phyloP scores from a whole-genome alignment of 2,329 filamentous ascomycete genomes.

The Sporothrix globosa region DNA sequence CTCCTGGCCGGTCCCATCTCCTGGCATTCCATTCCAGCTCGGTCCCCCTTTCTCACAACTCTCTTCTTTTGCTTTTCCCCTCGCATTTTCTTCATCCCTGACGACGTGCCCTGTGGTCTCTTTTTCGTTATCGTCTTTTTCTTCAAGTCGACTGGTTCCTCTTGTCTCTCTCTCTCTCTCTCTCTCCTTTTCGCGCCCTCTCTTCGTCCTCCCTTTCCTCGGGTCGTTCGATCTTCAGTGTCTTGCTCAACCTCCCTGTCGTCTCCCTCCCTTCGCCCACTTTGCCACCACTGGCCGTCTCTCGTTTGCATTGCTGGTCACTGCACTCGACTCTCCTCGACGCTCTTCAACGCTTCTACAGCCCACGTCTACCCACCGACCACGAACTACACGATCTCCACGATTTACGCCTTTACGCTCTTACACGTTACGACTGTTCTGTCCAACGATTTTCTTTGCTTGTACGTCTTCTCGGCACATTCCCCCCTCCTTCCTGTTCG shows the following conservation, averaged over 20 bases:
- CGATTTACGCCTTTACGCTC: background rate
- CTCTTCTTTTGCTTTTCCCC: background rate
- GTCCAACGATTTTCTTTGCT: background rate
- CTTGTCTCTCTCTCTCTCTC: background rate
- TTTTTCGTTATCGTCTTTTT: conserved; percentile 4
- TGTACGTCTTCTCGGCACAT: conserved; percentile 11
- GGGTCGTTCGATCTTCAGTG: background rate
- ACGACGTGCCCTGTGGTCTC: background rate
- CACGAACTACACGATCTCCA: background rate
- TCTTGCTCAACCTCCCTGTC: conserved; percentile 28
- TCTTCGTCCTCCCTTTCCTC: conserved; percentile 22
- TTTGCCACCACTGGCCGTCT: background rate
- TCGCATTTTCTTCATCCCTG: conserved; percentile 16
- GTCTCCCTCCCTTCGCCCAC: background rate
- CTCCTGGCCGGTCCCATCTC: conserved; percentile 22
- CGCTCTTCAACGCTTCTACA: conserved; percentile 10
- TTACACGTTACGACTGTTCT: background rate
- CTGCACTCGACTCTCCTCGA: conserved; percentile 15
- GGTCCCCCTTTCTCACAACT: background rate
- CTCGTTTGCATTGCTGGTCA: conserved; percentile 31
- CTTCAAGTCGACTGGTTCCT: conserved; percentile 23
- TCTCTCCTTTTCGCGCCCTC: conserved; percentile 13
- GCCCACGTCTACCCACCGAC: conserved; percentile 5
- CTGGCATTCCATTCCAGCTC: conserved; percentile 14
- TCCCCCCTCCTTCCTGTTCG: conserved; percentile 24